These are phyloP conservation scores for Eragrostis curvula DNA, from an alignment of 176 grass and related monocot species.

Conservation along the genomic window DNA sequence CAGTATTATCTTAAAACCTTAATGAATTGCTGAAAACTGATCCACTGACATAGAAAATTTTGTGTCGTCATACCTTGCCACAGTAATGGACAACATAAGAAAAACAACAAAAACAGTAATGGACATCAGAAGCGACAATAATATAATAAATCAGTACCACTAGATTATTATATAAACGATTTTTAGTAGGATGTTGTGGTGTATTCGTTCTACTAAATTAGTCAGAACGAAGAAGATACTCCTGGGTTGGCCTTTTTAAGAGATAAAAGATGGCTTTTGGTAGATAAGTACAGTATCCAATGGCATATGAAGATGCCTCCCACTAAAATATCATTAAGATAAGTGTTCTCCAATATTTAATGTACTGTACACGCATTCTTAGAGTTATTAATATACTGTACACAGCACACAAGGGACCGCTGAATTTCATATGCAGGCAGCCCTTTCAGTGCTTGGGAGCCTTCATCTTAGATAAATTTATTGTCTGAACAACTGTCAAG, in stretches of 20 bases:
- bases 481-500: conserved; percentile 30
- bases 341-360: conserved; percentile 33
- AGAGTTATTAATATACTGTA: conserved; percentile 23
- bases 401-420: conserved; percentile 32
- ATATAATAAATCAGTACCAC: conserved; percentile 2
- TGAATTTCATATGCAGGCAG: conserved; percentile 20
- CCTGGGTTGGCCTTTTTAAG: conserved; percentile 12
- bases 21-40: neutral
- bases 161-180: neutral
- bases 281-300: conserved; percentile 34
- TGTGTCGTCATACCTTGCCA: neutral
- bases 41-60: neutral
- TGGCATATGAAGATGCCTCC: conserved; percentile 25
- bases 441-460: conserved; percentile 2
- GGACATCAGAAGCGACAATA: neutral
- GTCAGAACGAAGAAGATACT: conserved; percentile 26
- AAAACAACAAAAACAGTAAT: conserved; percentile 10
- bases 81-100: neutral
- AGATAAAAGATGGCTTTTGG: conserved; percentile 1
- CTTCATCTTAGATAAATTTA: conserved; percentile 15
- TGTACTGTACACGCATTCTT: neutral
- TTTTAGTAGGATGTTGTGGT: neutral
- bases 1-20: conserved; percentile 22
- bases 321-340: conserved; percentile 11
- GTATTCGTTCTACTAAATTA: neutral